Percentiles rank a stretch among this genome's conserved stretches.
Conservation (phyloP, 2,329 filamentous ascomycete species). For the Trichoderma sp. region DNA sequence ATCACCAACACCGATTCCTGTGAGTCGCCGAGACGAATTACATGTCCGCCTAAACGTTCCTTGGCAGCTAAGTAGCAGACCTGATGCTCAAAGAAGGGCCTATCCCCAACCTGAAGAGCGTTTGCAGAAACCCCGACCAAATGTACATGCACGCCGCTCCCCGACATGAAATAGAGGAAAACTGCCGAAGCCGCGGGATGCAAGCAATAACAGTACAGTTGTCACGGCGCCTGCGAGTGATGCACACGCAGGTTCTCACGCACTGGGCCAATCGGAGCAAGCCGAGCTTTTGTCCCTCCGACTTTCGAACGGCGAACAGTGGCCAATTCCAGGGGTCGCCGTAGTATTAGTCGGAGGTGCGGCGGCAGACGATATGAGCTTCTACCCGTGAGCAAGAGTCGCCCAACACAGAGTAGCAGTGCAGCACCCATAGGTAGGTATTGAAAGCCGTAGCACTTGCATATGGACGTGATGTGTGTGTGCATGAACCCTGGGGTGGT, state of each 20-base stretch:
- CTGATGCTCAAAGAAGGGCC: background rate
- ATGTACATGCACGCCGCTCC: background rate
- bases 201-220: background rate
- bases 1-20: no score
- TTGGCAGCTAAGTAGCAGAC: background rate
- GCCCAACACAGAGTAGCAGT: no score
- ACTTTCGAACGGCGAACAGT: background rate
- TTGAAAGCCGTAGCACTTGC: background rate
- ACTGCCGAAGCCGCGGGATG: background rate
- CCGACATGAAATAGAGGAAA: background rate
- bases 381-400: no score
- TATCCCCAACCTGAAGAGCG: background rate
- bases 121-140: background rate
- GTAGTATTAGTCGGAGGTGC: no score
- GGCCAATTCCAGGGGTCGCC: background rate
- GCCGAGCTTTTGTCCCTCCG: no score
- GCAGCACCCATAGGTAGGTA: no score
- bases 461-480: no score
- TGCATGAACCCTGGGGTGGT: no score
- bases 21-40: no score
- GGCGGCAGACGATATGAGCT: no score
- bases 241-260: no score
- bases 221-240: background rate
- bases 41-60: no score
- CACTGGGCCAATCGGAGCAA: background rate